Conservation (phyloP, 2,329 filamentous ascomycete species). For the Diaporthe sp. region DNA sequence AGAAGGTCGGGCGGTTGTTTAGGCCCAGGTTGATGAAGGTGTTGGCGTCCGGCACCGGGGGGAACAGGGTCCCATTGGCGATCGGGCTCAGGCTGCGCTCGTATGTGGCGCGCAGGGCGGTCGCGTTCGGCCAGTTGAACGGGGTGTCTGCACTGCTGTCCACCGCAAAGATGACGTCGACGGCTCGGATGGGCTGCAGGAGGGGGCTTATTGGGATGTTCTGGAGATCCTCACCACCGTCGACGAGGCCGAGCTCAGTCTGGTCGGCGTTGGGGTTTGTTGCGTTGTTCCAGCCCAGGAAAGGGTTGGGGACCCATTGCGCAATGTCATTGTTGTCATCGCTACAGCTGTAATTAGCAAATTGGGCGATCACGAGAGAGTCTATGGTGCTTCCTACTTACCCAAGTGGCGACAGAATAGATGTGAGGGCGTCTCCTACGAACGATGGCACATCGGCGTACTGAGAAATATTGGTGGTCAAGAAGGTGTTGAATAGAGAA, state of each 20-base stretch:
- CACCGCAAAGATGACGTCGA: slow-evolving; percentile 76
- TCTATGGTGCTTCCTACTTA: background rate
- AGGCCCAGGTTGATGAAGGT: slow-evolving; percentile 71
- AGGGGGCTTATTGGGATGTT: slow-evolving; percentile 68
- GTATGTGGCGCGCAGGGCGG: slow-evolving; percentile 70
- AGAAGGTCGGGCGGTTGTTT: slow-evolving; percentile 73
- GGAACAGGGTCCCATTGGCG: slow-evolving; percentile 70
- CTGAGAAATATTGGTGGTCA: slow-evolving; percentile 73
- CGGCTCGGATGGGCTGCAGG: slow-evolving; percentile 62
- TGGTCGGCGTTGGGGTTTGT: slow-evolving; percentile 54
- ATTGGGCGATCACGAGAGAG: too few relatives aligned
- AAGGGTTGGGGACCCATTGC: slow-evolving; percentile 72
- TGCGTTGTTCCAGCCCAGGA: slow-evolving; percentile 64
- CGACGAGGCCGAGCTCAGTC: slow-evolving; percentile 60
- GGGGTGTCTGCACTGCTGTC: slow-evolving; percentile 75
- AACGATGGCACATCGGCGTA: slow-evolving; percentile 59
- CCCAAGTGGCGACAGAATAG: slow-evolving; percentile 68
- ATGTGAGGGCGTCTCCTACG: slow-evolving; percentile 64
- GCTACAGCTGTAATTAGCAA: slow-evolving; percentile 45
- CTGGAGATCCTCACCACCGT: slow-evolving; percentile 64
- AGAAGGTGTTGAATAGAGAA: slow-evolving; percentile 84
- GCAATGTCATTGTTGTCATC: slow-evolving; percentile 63
- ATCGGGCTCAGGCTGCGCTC: slow-evolving; percentile 62
- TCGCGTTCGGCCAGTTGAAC: slow-evolving; percentile 72
- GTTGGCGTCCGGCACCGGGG: slow-evolving; percentile 66